phyloP scores from a whole-genome alignment of 495 filamentous ascomycete genomes.

The Ascobolus immersus region DNA sequence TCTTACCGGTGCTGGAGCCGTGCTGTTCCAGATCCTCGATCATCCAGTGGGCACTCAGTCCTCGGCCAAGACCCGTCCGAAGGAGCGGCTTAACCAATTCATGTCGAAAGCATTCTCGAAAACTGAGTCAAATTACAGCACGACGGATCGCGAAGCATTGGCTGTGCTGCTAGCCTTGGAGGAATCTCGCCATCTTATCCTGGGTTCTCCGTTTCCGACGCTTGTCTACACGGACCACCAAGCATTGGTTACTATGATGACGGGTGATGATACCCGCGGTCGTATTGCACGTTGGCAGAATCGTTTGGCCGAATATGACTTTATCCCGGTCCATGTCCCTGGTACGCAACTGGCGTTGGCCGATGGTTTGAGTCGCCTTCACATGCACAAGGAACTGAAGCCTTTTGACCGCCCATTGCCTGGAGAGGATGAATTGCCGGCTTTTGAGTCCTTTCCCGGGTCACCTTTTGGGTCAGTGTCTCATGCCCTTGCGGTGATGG shows the following conservation, averaged over 20 bases:
- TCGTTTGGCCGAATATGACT: not conserved
- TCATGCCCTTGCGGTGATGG: too few relatives aligned
- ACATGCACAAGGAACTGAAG: too few relatives aligned
- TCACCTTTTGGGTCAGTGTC: too few relatives aligned
- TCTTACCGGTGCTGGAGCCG: not conserved
- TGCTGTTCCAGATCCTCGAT: not conserved
- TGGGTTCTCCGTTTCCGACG: not conserved
- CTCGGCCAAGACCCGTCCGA: not conserved
- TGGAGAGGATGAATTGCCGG: too few relatives aligned
- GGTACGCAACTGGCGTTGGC: not conserved
- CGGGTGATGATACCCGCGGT: not conserved
- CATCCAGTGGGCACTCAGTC: not conserved
- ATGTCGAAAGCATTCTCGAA: not conserved
- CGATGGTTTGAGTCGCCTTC: not conserved
- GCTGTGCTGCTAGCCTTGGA: not conserved
- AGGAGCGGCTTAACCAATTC: not conserved
- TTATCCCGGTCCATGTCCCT: not conserved
- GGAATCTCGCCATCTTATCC: not conserved
- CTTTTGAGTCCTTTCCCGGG: too few relatives aligned
- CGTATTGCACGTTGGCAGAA: not conserved
- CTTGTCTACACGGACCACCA: not conserved
- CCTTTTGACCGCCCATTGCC: too few relatives aligned
- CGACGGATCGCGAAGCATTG: not conserved
- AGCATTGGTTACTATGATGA: not conserved
- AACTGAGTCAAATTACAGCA: not conserved